phyloP scores from a whole-genome alignment of 2,329 filamentous ascomycete genomes.

The Fusarium sp. region DNA sequence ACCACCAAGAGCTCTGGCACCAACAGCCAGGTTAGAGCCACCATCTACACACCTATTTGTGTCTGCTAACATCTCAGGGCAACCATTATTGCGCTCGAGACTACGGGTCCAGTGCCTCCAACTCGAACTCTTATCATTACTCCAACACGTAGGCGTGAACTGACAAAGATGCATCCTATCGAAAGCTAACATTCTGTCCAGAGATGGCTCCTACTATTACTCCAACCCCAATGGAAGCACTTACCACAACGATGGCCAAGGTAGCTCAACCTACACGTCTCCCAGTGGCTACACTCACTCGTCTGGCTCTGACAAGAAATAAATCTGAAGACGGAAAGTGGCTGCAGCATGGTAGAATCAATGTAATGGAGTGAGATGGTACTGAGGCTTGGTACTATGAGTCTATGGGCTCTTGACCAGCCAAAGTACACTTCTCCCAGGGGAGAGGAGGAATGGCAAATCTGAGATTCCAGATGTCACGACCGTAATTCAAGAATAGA shows the following conservation, averaged over 20 bases:
- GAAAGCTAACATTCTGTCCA: constrained; percentile 33
- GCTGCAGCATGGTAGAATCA: no score
- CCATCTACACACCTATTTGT: neutral
- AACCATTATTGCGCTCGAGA: constrained; percentile 74
- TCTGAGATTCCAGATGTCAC: neutral
- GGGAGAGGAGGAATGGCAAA: neutral
- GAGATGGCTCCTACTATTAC: constrained; percentile 78
- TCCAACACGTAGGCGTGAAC: constrained; percentile 63
- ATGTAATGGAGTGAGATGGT: neutral
- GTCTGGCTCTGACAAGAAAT: constrained; percentile 25
- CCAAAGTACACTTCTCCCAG: neutral
- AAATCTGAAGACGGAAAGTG: neutral
- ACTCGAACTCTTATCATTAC: constrained; percentile 72
- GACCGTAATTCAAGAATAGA: neutral
- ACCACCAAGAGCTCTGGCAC: constrained; percentile 63
- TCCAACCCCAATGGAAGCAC: constrained; percentile 74
- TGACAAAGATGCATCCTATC: neutral
- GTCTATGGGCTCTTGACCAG: constrained; percentile 17
- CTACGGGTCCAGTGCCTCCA: constrained; percentile 65
- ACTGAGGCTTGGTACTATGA: constrained; percentile 6
- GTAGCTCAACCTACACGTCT: constrained; percentile 68
- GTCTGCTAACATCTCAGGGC: constrained; percentile 56
- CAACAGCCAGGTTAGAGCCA: constrained; percentile 65
- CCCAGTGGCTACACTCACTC: constrained; percentile 51
- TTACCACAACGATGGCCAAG: constrained; percentile 71